These are phyloP conservation scores for Hymenoscyphus repandus DNA, from an alignment of 2,329 filamentous ascomycete genomes.

Conservation along the genomic window DNA sequence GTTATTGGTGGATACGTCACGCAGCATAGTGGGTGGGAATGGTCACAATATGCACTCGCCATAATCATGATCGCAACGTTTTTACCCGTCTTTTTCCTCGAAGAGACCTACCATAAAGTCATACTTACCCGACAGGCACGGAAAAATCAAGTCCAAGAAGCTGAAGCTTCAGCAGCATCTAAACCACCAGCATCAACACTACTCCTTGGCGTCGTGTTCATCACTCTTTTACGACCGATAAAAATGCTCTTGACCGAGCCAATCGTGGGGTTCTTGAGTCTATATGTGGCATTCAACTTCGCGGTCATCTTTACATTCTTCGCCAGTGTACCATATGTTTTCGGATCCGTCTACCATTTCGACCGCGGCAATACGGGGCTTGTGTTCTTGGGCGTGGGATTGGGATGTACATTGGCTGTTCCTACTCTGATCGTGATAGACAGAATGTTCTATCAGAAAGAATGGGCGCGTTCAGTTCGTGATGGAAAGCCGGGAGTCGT, in stretches of 20 bases:
- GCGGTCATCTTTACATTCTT: constrained; percentile 50
- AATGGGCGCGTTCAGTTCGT: background rate
- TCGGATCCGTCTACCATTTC: constrained; percentile 40
- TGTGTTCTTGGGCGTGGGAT: constrained; percentile 12
- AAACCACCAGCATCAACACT: constrained; percentile 7
- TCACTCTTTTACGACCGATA: constrained; percentile 34
- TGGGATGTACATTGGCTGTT: constrained; percentile 10
- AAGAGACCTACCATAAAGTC: constrained; percentile 1
- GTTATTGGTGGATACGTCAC: constrained; percentile 18
- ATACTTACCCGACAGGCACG: background rate
- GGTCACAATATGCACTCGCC: constrained; percentile 16
- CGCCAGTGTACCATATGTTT: constrained; percentile 44
- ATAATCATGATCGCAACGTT: constrained; percentile 9
- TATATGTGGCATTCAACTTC: constrained; percentile 47
- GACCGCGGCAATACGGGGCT: constrained; percentile 20
- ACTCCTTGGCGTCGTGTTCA: constrained; percentile 9
- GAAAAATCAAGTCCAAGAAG: background rate
- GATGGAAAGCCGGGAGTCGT: background rate
- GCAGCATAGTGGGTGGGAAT: constrained; percentile 15
- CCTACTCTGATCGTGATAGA: constrained; percentile 37
- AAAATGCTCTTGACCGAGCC: constrained; percentile 58
- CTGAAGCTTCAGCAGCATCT: background rate
- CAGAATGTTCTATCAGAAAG: constrained; percentile 34
- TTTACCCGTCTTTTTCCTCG: constrained; percentile 7
- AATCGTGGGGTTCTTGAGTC: constrained; percentile 50